A percentile compares a stretch with the other conserved stretches of the same genome.
These are phyloP conservation scores for Macrocybe sp. DNA, from an alignment of 1,284 basidiomycete genomes.

Conservation along the genomic window DNA sequence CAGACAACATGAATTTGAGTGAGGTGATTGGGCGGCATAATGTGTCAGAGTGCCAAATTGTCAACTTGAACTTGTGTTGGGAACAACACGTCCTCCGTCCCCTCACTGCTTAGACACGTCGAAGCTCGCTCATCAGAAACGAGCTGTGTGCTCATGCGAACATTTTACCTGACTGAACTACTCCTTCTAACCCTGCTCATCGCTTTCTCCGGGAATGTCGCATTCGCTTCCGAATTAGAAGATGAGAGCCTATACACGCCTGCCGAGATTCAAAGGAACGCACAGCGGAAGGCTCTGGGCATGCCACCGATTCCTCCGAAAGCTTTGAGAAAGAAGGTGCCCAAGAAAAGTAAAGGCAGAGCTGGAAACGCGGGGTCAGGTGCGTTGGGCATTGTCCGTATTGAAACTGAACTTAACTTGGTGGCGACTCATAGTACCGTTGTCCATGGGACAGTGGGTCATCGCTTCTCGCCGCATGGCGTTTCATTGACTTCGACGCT, in stretches of 20 bases:
- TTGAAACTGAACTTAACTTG: too few species aligned
- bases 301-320: slow-evolving; percentile 7
- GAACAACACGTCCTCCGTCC: too few species aligned
- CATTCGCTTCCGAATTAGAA: neutral
- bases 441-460: neutral
- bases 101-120: too few species aligned
- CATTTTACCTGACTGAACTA: neutral
- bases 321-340: slow-evolving; percentile 3
- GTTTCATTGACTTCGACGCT: neutral
- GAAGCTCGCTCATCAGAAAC: too few species aligned
- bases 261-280: slow-evolving; percentile 7
- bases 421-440: too few species aligned
- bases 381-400: too few species aligned
- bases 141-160: too few species aligned
- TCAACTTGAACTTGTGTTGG: too few species aligned
- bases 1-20: too few species aligned
- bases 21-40: too few species aligned
- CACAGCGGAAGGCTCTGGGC: slow-evolving; percentile 8
- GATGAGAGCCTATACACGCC: slow-evolving; percentile 8
- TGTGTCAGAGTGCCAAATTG: too few species aligned
- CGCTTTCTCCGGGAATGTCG: neutral
- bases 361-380: slow-evolving; percentile 1
- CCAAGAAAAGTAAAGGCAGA: neutral
- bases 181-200: neutral
- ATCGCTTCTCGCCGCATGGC: neutral